Percentiles rank a stretch among this genome's conserved stretches.
Conservation (phyloP, 805 yeast species). For the Kluyveromyces aestuarii region DNA sequence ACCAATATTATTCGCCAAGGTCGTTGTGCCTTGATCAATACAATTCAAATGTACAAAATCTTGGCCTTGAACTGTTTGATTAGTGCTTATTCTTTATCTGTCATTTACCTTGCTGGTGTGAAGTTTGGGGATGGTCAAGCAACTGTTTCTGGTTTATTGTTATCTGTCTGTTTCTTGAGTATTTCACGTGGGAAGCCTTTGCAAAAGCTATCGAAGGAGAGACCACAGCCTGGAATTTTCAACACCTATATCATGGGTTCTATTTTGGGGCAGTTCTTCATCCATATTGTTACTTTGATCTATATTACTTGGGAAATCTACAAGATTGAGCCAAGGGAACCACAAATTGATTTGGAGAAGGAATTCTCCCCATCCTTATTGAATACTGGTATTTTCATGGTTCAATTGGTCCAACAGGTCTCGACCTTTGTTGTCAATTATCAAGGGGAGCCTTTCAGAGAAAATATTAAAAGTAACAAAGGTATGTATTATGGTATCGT, state of each 20-base stretch:
- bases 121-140: constrained; percentile 97
- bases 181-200: constrained; percentile 90
- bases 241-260: constrained; percentile 96
- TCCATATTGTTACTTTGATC: constrained; percentile 75
- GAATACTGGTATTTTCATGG: constrained; percentile 91
- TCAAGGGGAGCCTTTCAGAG: constrained; percentile 95
- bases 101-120: constrained; percentile 91
- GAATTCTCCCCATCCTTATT: constrained; percentile 80
- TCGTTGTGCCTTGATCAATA: constrained; percentile 92
- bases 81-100: constrained; percentile 91
- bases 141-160: constrained; percentile 87
- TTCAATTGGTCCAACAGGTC: constrained; percentile 93
- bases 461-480: constrained; percentile 78
- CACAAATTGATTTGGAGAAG: constrained; percentile 82
- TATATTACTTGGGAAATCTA: constrained; percentile 80
- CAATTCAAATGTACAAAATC: constrained; percentile 98
- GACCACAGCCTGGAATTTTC: constrained; percentile 97
- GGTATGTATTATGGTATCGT: constrained; percentile 95
- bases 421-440: constrained; percentile 97
- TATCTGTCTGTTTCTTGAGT: constrained; percentile 90
- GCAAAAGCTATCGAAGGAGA: constrained; percentile 78
- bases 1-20: constrained; percentile 95
- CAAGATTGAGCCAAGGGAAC: constrained; percentile 85
- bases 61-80: constrained; percentile 93
- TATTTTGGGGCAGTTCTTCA: constrained; percentile 90